These are phyloP conservation scores for Nemania bipapillata DNA, from an alignment of 2,329 filamentous ascomycete genomes.

Conservation along the genomic window DNA sequence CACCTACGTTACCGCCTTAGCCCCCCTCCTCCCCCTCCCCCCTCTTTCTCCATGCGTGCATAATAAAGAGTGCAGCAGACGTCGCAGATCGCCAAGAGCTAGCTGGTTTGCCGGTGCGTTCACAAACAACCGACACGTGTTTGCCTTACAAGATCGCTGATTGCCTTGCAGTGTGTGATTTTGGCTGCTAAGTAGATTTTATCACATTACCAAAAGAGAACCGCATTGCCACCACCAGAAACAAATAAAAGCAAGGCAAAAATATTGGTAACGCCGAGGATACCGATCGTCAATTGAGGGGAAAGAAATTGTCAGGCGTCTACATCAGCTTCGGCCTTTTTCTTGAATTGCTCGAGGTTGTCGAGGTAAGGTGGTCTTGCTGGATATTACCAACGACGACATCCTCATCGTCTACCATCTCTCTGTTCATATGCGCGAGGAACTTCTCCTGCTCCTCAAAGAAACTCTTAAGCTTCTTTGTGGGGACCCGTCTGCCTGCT, in stretches of 20 bases:
- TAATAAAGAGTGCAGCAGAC: neutral
- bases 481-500: constrained; percentile 46
- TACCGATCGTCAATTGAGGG: neutral
- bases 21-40: neutral
- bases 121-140: neutral
- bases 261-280: neutral
- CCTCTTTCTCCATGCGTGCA: neutral
- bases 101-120: neutral
- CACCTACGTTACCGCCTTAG: too few relatives aligned
- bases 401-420: constrained; percentile 50
- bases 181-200: neutral
- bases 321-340: constrained; percentile 28
- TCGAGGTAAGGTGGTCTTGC: constrained; percentile 40
- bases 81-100: neutral
- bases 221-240: neutral
- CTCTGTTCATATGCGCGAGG: constrained; percentile 51
- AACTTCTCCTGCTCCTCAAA: constrained; percentile 51
- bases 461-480: constrained; percentile 49
- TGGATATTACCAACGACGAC: constrained; percentile 44
- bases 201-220: neutral
- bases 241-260: neutral
- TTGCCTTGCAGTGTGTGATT: neutral
- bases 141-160: neutral
- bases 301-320: neutral
- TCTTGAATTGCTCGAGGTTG: constrained; percentile 16